Percentiles rank a stretch among this genome's conserved stretches.
Conservation (phyloP, 768 basidiomycete species). For the Leccinum arenicola region DNA sequence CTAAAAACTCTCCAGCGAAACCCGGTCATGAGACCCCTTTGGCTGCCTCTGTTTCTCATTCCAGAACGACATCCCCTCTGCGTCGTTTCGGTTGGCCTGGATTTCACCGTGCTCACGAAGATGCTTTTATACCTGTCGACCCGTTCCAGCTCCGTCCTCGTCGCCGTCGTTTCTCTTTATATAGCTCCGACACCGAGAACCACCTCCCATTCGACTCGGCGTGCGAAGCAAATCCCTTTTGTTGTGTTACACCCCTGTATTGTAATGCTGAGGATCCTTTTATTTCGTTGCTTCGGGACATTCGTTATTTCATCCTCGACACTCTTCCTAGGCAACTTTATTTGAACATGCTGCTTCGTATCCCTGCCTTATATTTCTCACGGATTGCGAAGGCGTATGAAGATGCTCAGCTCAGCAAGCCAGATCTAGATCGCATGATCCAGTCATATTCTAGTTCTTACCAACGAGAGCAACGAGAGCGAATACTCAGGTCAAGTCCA, state of each 20-base stretch:
- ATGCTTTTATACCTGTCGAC: constrained; percentile 55
- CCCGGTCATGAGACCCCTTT: constrained; percentile 27
- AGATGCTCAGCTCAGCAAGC: constrained; percentile 73
- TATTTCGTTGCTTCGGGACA: constrained; percentile 16
- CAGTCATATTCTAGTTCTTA: constrained; percentile 27
- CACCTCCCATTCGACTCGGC: constrained; percentile 15
- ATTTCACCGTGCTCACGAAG: constrained; percentile 50
- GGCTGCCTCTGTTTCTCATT: constrained; percentile 33
- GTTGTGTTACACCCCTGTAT: constrained; percentile 19
- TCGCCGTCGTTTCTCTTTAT: constrained; percentile 20
- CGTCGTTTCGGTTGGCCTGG: constrained; percentile 55
- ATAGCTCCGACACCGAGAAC: constrained; percentile 21
- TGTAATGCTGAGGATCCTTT: constrained; percentile 17
- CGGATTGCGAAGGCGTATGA: constrained; percentile 75
- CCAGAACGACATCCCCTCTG: constrained; percentile 53
- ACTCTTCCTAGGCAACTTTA: constrained; percentile 44
- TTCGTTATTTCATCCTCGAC: constrained; percentile 31
- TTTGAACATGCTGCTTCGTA: constrained; percentile 51
- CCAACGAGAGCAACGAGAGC: constrained; percentile 15
- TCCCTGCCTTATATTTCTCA: constrained; percentile 79
- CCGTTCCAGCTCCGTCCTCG: constrained; percentile 42
- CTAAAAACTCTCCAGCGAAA: constrained; percentile 14
- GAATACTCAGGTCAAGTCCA: constrained; percentile 22
- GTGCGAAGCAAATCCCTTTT: constrained; percentile 23
- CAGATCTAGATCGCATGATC: constrained; percentile 61